phyloP scores from a whole-genome alignment of 1,139 yeast species.

The Geotrichum histeridarum region DNA sequence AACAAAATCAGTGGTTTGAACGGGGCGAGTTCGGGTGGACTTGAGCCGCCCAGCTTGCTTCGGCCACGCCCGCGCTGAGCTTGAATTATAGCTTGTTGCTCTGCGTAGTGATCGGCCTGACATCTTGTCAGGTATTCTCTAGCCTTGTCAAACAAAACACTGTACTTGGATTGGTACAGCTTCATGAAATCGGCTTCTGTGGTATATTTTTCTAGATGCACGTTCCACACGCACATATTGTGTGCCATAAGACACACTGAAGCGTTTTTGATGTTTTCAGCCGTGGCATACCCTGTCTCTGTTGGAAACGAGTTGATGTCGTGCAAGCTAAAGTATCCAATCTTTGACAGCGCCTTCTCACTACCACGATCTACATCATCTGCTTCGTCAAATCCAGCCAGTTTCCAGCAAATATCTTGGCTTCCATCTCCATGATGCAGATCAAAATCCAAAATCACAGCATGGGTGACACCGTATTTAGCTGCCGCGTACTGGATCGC shows the following conservation, averaged over 20 bases:
- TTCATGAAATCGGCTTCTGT: constrained; percentile 59
- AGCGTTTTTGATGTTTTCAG: constrained; percentile 67
- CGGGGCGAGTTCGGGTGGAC: constrained; percentile 28
- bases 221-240: constrained; percentile 77
- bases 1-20: constrained; percentile 68
- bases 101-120: constrained; percentile 23
- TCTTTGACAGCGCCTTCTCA: constrained; percentile 29
- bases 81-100: constrained; percentile 25
- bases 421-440: constrained; percentile 92
- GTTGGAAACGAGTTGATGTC: constrained; percentile 87
- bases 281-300: constrained; percentile 70
- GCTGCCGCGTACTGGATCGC: constrained; percentile 75
- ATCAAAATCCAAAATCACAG: constrained; percentile 77
- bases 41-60: constrained; percentile 20
- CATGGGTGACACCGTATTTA: constrained; percentile 65
- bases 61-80: constrained; percentile 23
- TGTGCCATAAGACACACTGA: constrained; percentile 77
- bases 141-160: constrained; percentile 60
- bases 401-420: constrained; percentile 81
- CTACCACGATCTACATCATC: not conserved
- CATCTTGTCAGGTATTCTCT: constrained; percentile 51
- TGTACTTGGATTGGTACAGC: constrained; percentile 59
- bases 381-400: constrained; percentile 55
- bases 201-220: constrained; percentile 66
- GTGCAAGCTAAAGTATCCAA: constrained; percentile 80